phyloP scores from a whole-genome alignment of 2,329 filamentous ascomycete genomes.

The Trichoderma simmonsii region DNA sequence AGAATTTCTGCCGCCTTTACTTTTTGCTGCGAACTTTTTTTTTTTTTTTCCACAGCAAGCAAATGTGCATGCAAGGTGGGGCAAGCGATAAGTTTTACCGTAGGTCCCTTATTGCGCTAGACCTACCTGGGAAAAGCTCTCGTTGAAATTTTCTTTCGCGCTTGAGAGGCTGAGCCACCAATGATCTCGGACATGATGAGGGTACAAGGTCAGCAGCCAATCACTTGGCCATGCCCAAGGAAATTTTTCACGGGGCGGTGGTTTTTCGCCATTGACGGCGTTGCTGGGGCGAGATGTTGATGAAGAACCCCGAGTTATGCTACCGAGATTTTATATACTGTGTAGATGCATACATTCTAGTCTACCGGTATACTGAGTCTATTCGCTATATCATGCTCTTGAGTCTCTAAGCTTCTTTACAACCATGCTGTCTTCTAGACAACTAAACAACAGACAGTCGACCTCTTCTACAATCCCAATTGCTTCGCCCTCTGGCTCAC shows the following conservation, averaged over 20 bases:
- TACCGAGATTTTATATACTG: neutral
- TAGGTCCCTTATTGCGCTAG: slow-evolving; percentile 6
- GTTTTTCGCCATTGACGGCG: neutral
- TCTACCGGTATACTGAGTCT: neutral
- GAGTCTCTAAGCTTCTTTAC: neutral
- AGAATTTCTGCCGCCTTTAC: slow-evolving; percentile 26
- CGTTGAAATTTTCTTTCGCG: slow-evolving; percentile 18
- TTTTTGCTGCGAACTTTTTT: slow-evolving; percentile 31
- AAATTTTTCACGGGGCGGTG: neutral
- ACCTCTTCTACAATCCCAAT: neutral
- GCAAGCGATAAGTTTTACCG: slow-evolving; percentile 13
- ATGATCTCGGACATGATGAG: neutral
- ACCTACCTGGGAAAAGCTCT: slow-evolving; percentile 8
- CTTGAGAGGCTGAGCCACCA: slow-evolving; percentile 1
- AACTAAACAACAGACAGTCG: neutral
- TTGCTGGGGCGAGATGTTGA: neutral
- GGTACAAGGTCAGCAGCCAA: neutral
- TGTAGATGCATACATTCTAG: neutral
- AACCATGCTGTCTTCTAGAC: neutral
- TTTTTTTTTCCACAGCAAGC: slow-evolving; percentile 26
- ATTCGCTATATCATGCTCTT: neutral
- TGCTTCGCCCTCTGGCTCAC: neutral
- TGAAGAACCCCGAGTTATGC: neutral
- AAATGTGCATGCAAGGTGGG: slow-evolving; percentile 18
- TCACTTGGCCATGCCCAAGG: neutral